Conservation (phyloP, 768 basidiomycete genomes). For the Mycena vitilis region DNA sequence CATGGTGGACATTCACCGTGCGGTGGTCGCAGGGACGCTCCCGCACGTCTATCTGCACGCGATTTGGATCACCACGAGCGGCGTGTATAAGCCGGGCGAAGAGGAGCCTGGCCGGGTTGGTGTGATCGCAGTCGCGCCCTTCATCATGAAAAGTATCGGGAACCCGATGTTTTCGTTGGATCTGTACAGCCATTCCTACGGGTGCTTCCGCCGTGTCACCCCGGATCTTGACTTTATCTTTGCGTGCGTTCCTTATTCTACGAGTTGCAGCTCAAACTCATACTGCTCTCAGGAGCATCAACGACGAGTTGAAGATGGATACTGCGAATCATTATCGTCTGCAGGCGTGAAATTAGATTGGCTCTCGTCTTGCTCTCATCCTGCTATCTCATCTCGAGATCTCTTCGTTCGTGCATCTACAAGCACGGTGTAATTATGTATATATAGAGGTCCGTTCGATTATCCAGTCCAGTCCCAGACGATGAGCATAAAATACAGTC, state of each 20-base stretch:
- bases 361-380: neutral
- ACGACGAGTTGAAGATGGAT: slow-evolving; percentile 18
- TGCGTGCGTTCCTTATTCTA: neutral
- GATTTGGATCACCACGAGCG: slow-evolving; percentile 22
- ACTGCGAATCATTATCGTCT: neutral
- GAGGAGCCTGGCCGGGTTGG: slow-evolving; percentile 8
- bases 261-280: too few relatives aligned
- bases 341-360: neutral
- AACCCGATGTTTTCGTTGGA: slow-evolving; percentile 11
- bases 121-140: slow-evolving; percentile 1
- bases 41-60: neutral
- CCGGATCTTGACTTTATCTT: slow-evolving; percentile 19
- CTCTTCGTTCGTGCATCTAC: neutral
- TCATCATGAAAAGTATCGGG: neutral
- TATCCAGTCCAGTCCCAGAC: too few relatives aligned
- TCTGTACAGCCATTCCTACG: slow-evolving; percentile 16
- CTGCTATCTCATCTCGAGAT: too few relatives aligned
- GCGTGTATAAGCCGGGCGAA: slow-evolving; percentile 6
- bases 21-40: neutral
- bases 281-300: slow-evolving; percentile 4
- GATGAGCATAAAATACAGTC: too few relatives aligned
- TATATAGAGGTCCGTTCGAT: too few relatives aligned
- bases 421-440: too few relatives aligned
- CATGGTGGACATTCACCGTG: slow-evolving; percentile 7
- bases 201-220: slow-evolving; percentile 3